Conservation (phyloP, 1,284 basidiomycete genomes). For the Cutaneotrichosporon dermatis region DNA sequence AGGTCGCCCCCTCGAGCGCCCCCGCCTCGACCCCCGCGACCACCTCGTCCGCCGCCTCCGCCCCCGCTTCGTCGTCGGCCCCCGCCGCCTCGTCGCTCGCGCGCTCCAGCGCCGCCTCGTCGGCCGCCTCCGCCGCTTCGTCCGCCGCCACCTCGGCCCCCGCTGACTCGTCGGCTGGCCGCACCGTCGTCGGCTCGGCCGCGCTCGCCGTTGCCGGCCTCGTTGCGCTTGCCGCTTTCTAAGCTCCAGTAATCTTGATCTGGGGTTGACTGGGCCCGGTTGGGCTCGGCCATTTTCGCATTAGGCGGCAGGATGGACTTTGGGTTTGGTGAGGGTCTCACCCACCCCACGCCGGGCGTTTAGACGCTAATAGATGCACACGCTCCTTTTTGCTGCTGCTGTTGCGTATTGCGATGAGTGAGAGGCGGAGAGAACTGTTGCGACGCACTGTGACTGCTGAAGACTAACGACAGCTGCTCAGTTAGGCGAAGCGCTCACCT, state of each 20-base stretch:
- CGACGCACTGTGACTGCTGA: too few species aligned
- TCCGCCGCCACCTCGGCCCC: conserved; percentile 14
- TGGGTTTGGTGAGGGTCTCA: background rate
- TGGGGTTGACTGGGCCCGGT: too few species aligned
- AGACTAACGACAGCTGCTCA: too few species aligned
- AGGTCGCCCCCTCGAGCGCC: conserved; percentile 23
- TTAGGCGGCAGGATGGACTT: background rate
- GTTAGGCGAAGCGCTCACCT: too few species aligned
- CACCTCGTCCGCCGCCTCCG: conserved; percentile 8
- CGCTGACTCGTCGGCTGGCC: conserved; percentile 15
- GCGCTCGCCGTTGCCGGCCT: conserved; percentile 3
- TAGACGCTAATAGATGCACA: conserved; percentile 1
- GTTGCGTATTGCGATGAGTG: too few species aligned
- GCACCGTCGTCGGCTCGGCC: conserved; percentile 5
- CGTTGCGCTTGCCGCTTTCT: conserved; percentile 10
- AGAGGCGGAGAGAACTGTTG: too few species aligned
- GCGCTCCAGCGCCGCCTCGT: background rate
- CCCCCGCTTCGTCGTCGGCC: conserved; percentile 4
- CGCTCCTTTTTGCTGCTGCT: background rate
- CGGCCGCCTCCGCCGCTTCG: background rate
- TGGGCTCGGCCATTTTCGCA: too few species aligned
- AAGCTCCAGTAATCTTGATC: background rate
- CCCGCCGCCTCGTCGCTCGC: conserved; percentile 1
- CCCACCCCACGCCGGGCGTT: too few species aligned
- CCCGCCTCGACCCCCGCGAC: conserved; percentile 9